Evolutionary conservation across 192 early-diverging fungal species (phyloP).

Genomic region (Phlyctochytrium arcticum): DNA sequence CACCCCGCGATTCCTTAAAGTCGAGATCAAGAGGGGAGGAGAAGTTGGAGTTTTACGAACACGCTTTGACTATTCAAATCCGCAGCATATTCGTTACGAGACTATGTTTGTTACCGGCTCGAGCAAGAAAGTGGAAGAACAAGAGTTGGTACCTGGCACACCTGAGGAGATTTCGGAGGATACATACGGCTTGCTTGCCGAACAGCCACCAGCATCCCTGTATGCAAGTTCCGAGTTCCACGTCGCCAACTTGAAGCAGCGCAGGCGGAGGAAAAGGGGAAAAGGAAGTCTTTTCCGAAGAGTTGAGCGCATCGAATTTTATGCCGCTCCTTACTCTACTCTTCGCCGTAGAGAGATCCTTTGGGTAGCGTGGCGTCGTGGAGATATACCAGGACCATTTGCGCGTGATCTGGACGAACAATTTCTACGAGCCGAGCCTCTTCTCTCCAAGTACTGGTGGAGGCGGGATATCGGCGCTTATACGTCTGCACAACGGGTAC

Average conservation of each 20-base stretch:
- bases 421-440: slow-evolving; percentile 31
- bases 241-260: neutral
- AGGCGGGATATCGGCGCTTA: slow-evolving; percentile 30
- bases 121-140: too few species aligned
- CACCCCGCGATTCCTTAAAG: neutral
- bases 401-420: slow-evolving; percentile 42
- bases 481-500: slow-evolving; percentile 4
- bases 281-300: neutral
- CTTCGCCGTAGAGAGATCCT: slow-evolving; percentile 29
- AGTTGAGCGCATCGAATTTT: slow-evolving; percentile 2
- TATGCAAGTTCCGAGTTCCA: slow-evolving; percentile 18
- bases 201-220: slow-evolving; percentile 20
- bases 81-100: slow-evolving; percentile 34
- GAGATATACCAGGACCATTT: slow-evolving; percentile 37
- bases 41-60: neutral
- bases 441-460: slow-evolving; percentile 31
- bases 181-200: slow-evolving; percentile 15
- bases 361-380: slow-evolving; percentile 37
- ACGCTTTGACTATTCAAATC: slow-evolving; percentile 43
- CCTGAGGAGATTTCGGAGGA: slow-evolving; percentile 29
- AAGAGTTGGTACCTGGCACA: slow-evolving; percentile 11
- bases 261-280: neutral
- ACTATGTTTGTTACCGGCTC: slow-evolving; percentile 1
- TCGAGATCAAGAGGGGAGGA: neutral
- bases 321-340: slow-evolving; percentile 17